Evolutionary conservation across 345 rosid genomes (phyloP).

Genomic region (Populus ilicifolia): DNA sequence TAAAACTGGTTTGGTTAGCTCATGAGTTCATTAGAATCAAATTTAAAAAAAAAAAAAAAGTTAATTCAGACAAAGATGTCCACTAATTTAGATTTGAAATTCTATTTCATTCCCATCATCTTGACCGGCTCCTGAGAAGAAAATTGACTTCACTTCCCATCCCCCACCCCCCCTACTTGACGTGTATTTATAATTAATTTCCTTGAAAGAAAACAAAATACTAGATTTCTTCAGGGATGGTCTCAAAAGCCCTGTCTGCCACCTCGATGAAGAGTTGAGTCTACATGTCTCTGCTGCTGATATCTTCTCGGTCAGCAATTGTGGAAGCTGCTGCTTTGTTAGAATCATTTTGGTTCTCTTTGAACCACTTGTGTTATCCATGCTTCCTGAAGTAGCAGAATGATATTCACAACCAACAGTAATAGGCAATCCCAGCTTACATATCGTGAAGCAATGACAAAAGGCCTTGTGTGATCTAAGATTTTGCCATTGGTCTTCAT

Average conservation of each 20-base stretch:
- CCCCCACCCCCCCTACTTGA: background rate
- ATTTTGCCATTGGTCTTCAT: background rate
- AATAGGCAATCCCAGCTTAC: no score
- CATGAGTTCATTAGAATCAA: no score
- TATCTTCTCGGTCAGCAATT: constrained; percentile 8
- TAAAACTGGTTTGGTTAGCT: no score
- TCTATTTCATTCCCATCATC: background rate
- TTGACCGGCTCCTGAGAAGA: background rate
- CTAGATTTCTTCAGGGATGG: constrained; percentile 19
- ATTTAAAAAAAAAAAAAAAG: no score
- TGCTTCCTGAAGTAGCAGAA: background rate
- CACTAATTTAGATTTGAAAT: no score
- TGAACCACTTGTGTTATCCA: background rate
- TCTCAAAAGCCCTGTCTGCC: constrained; percentile 16
- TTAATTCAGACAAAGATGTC: no score
- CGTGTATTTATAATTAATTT: background rate
- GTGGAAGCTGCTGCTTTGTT: constrained; percentile 18
- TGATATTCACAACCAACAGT: background rate
- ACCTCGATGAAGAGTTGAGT: constrained; percentile 1
- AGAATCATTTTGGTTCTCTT: constrained; percentile 7
- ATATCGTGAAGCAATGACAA: background rate
- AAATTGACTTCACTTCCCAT: background rate
- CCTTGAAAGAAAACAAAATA: background rate
- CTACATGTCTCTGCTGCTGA: background rate
- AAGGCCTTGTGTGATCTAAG: background rate